Percentiles rank a stretch among this genome's conserved stretches.
Conservation (phyloP, 768 basidiomycete species). For the Tubosaeta brunneosetosa region DNA sequence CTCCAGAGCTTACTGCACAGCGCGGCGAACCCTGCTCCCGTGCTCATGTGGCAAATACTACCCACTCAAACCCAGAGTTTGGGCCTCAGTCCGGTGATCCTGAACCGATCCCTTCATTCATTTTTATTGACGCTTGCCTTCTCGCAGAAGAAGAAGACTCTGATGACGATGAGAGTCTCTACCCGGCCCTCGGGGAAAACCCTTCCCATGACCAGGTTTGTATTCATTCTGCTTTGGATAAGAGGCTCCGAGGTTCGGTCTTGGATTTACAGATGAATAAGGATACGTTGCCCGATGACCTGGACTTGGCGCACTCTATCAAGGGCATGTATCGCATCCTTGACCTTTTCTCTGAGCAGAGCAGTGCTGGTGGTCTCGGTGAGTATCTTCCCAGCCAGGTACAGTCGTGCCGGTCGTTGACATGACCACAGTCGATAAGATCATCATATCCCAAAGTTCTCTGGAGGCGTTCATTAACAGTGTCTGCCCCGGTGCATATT, state of each 20-base stretch:
- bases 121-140: neutral
- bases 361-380: conserved; percentile 48
- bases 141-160: neutral
- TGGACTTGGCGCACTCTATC: conserved; percentile 29
- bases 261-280: conserved; percentile 16
- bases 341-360: conserved; percentile 4
- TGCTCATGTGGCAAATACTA: neutral
- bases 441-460: conserved; percentile 53
- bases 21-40: neutral
- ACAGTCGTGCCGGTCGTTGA: neutral
- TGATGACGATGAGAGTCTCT: conserved; percentile 12
- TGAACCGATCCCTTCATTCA: conserved; percentile 1
- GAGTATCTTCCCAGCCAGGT: neutral
- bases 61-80: conserved; percentile 2
- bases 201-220: conserved; percentile 6
- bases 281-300: conserved; percentile 6
- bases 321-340: conserved; percentile 20
- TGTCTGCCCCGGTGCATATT: conserved; percentile 49
- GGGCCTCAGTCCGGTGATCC: neutral
- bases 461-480: conserved; percentile 45
- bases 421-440: conserved; percentile 47
- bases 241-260: neutral
- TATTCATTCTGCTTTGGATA: neutral
- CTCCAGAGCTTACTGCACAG: conserved; percentile 7
- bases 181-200: conserved; percentile 7